Base-by-base conservation (phyloP, 140 eudicot genomes). In the Oenanthe javanica region DNA sequence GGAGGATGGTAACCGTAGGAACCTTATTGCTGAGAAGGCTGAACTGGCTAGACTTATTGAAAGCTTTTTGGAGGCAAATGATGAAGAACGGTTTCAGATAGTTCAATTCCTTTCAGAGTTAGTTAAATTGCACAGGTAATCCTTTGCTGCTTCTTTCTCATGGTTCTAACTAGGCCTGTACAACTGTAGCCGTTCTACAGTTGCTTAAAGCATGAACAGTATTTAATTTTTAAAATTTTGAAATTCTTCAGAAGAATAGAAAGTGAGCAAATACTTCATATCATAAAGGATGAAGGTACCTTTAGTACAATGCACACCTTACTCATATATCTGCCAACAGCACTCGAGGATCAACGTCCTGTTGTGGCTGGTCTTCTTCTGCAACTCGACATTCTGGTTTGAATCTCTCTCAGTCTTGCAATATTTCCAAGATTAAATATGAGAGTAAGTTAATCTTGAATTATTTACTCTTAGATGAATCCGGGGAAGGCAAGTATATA, bases 401-500 rank as follows among this genome's bases (percentile, higher is more conserved):
- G 86, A 48, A 79, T 71, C 85, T 76, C 57, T 74, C 54, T 81
- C 80, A 19, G 36, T 78, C 79, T 77, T 64, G 2, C 48, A 79
- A 18, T 81, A 63, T 77, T 75, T 54, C 51, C 77, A 12, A n/a
- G 23, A 47, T 47, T 69, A 27, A 50, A 11, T 10, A 25, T 48
- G 19, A 9, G 16, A 23, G n/a, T 4, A 52, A 75, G 47, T 54
- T 77, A 46, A 23, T 31, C 67, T 42, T 52, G 46, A 46, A 11
- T 19, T 16, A 55, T 4, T 18, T 64, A 31, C 78, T 50, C 80
- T 75, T 84, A 92, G 96, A 90, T 81, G 57, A 96, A 90, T 78
- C 97, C 97, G 61, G 87, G 92, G 82, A 92, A 92, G 78, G 87
- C 88, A 90, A 92, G 97, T 83, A 92, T 92, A 16, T 92, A 90